Conservation (phyloP, 192 early-diverging fungal genomes). For the Entomortierella chlamydospora region DNA sequence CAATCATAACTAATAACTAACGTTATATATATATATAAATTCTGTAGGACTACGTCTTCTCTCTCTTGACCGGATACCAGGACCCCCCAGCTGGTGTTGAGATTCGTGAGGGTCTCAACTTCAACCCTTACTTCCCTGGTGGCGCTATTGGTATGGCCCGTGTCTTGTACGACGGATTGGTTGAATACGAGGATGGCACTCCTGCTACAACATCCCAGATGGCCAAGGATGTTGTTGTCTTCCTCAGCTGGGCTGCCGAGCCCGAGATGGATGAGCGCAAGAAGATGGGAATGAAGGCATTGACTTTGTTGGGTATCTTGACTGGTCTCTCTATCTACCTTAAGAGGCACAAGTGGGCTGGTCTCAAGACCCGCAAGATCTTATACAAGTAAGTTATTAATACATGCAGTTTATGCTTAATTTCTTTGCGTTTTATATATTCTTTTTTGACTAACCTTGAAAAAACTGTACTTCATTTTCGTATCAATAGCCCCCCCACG, state of each 20-base stretch:
- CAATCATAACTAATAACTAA: conserved; percentile 7
- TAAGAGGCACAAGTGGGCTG: conserved; percentile 94
- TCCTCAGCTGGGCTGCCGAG: conserved; percentile 96
- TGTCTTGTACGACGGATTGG: conserved; percentile 91
- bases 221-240: conserved; percentile 95
- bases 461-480: not conserved
- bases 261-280: conserved; percentile 98
- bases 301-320: conserved; percentile 77
- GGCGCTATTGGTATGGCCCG: conserved; percentile 98
- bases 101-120: conserved; percentile 95
- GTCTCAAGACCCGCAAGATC: conserved; percentile 94
- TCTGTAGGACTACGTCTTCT: conserved; percentile 90
- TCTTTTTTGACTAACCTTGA: not conserved
- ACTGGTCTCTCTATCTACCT: conserved; percentile 85
- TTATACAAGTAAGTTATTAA: conserved; percentile 67
- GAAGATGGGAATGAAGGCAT: conserved; percentile 93
- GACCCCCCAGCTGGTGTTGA: conserved; percentile 95
- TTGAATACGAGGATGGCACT: conserved; percentile 97
- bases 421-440: not conserved
- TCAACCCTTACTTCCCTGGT: conserved; percentile 99
- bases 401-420: not conserved
- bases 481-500: conserved; percentile 31
- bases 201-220: conserved; percentile 96
- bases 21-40: not conserved
- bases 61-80: conserved; percentile 94